Base-by-base conservation (phyloP, 257 asterid species). In the Ballota nigra region DNA sequence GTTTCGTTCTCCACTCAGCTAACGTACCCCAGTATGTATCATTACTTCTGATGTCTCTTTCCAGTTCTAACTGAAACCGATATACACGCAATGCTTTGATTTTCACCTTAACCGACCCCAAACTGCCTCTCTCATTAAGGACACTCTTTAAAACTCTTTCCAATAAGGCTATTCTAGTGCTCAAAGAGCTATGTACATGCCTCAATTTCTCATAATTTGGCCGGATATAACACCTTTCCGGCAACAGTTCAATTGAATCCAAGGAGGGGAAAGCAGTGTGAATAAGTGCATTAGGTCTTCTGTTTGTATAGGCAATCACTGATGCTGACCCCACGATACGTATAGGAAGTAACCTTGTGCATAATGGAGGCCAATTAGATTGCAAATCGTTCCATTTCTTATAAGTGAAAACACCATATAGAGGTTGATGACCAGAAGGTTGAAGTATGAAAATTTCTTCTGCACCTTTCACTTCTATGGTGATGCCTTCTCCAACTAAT, bases 1-100 rank as follows among this genome's bases (percentile, higher is more conserved):
- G 97, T 85, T 76, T 81, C 5, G 95, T 92, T 78, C 98, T 83
- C 98, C 98, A 90, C 74, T 87, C 92, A 33, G 91, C 92, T 53
- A 86, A 58, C 34, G 86, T 78, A 65, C 85, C 78, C 98, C 98
- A 90, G 43, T 77, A 68, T 29, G 90, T 76, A 71, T 92, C 96
- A 23, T 87, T 79, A 71, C 75, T 76, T 40, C 68, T 81, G 59
- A 90, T 71, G 60, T 75, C 78, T 69, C 92, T 84, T 68, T 87
- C 93, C 66, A 92, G 55, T 70, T 83, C 96, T 80, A 92, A 73
- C 69, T 78, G 92, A 76, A 92, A 92, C 31, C 88, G 97, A 69
- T 83, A 83, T 24, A 84, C 7, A n/a, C 77, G 64, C 22, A 88
- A 81, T 22, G 89, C 87, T 26, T 65, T 82, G 65, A 87, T 69